Evolutionary conservation across 306 rosid species (phyloP), one percentile per base, ranked within the genome.

Genomic region (Rosa rugosa): DNA sequence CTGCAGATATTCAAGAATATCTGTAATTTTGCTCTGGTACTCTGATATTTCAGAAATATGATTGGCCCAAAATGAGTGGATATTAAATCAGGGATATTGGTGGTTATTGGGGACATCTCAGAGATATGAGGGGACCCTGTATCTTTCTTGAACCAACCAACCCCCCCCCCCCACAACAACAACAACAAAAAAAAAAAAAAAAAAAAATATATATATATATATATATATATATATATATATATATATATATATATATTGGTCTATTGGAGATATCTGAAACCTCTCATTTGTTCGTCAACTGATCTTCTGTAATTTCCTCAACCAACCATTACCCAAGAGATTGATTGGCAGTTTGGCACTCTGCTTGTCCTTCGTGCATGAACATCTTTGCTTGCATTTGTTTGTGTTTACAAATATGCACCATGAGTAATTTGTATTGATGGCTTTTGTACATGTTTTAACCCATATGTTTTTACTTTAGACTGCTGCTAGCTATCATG

Each of bases 401-500:
- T 46, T 47, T 47, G 45, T 46, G 17, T 65, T 11, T n/a, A n/a
- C 42, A 7, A 47, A 49, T 46, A 23, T 47, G 73, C 13, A 8
- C 11, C 5, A 47, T 65, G 38, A 34, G 17, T 34, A 42, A n/a
- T 63, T 44, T 50, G 54, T n/a, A 56, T 57, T 45, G 18, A 27
- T 54, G 71, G 40, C 68, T 56, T 36, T 59, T 13, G 22, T 41
- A 50, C 47, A 80, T 63, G 17, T 41, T 73, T 82, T 77, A 69
- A 69, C 74, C 11, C 34, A 65, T 47, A 36, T 77, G 71, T 73
- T 40, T 44, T 51, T 78, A 84, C 66, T 84, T 76, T 90, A 95
- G 99, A 95, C 99, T 8, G 99, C 99, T 79, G 99, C 99, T 75
- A 95, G 99, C 87, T 95, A 95, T 81, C 99, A 95, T 84, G 99